phyloP scores from a whole-genome alignment of 306 rosid genomes.

The Vigna nakashimae region DNA sequence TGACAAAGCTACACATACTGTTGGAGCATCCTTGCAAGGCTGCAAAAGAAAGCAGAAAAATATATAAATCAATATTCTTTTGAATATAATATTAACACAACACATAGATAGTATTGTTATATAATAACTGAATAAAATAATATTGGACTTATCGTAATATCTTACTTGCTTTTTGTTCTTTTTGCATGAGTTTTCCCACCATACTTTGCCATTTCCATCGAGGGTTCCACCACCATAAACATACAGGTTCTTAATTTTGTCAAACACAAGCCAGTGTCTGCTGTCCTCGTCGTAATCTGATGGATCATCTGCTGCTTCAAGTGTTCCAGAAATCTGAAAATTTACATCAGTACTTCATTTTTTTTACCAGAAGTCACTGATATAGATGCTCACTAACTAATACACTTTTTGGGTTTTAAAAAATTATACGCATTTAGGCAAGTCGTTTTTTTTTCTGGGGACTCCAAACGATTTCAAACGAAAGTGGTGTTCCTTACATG shows the following conservation, averaged over 20 bases:
- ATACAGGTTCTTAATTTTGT: constrained; percentile 42
- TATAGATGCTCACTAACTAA: not conserved
- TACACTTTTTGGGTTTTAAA: too few species aligned
- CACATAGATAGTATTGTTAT: not conserved
- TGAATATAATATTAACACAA: not conserved
- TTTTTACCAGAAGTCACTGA: not conserved
- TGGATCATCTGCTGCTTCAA: constrained; percentile 61
- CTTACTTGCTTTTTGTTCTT: constrained; percentile 55
- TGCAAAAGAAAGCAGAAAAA: constrained; percentile 42
- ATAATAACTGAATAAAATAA: not conserved
- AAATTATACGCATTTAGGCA: too few species aligned
- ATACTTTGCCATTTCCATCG: constrained; percentile 75
- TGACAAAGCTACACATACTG: constrained; percentile 53
- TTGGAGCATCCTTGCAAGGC: constrained; percentile 91
- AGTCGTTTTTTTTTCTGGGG: too few species aligned
- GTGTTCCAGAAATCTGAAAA: constrained; percentile 64
- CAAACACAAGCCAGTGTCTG: constrained; percentile 64
- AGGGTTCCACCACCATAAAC: constrained; percentile 77
- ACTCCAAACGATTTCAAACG: too few species aligned
- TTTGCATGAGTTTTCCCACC: constrained; percentile 91
- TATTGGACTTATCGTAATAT: not conserved
- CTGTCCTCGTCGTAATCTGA: constrained; percentile 56
- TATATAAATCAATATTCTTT: not conserved
- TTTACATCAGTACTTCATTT: not conserved
- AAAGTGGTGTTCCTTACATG: too few species aligned